Base-by-base conservation (phyloP, 1,284 basidiomycete genomes). In the Mycosarcoma mackinlayi region DNA sequence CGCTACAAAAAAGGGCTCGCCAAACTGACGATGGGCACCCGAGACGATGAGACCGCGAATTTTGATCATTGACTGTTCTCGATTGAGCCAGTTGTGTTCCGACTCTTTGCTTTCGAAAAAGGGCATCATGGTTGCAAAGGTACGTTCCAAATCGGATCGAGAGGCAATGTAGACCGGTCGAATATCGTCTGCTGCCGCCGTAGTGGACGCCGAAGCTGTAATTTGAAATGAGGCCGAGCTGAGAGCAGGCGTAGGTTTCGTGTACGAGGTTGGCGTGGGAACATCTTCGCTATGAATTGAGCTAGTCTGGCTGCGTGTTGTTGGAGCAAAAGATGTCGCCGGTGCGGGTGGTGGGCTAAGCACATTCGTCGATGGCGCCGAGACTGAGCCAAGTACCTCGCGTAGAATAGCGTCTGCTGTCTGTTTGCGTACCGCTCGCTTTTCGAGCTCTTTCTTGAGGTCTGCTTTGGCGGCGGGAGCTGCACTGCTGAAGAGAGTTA, bases 21-120 rank as follows among this genome's bases (percentile, higher is more conserved):
- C 63, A 76, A 90, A 93, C 55, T 91, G 88, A 25, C 85, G 82
- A 75, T 92, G 89, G 1, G 91, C 90, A 42, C 91, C 90, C 25
- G 91, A 92, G 71, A 90, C 91, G 63, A 99, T 84, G 92, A 98
- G 94, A 6, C 95, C 94, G 45, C 96, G 88, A 10, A 98, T 89
- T 16, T 89, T 87, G 44, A 89, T 86, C 59, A 97, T 86, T 13
- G 90, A 87, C 64, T 87, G 88, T 69, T 99, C 95, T 65, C 95
- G 88, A 23, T 86, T 85, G 38, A 88, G 87, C 95, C 95, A 99
- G 79, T 99, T 99, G 75, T 95, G 92, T 80, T 98, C 95, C 0
- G 92, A 93, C 84, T 99, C 96, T 84, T 89, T 96, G 16, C 93
- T 94, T 89, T 93, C 91, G 77, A 97, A 97, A 57, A 86, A 85